Percentiles rank a stretch among this genome's conserved stretches.
Evolutionary conservation across 139 green algal species (phyloP).

Genomic region (Astrephomene gubernaculifera): DNA sequence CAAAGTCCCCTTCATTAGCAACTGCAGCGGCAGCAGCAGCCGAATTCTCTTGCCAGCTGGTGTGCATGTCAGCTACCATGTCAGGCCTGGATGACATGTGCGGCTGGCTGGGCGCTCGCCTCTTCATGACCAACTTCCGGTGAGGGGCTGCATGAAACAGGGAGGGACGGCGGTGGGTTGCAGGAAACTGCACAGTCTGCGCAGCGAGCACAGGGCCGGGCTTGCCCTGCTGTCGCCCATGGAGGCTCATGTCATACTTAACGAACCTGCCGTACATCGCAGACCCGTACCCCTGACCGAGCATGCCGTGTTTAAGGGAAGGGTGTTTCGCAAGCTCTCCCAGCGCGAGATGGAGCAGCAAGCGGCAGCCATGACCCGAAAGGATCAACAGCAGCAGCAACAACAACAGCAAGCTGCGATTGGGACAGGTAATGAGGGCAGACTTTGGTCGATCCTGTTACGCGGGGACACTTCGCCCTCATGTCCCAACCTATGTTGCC

Average conservation of each 20-base stretch:
- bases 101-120: conserved; percentile 83
- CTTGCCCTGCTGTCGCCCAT: no score
- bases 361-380: not conserved
- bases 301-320: conserved; percentile 73
- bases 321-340: conserved; percentile 54
- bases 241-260: no score
- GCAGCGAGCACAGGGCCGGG: no score
- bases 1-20: no score
- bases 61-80: conserved; percentile 95
- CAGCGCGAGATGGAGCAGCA: conserved; percentile 4
- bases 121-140: conserved; percentile 88
- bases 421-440: no score
- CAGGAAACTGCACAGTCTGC: no score
- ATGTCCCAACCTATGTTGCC: no score
- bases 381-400: not conserved
- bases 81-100: conserved; percentile 82
- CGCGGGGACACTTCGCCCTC: no score
- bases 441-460: no score
- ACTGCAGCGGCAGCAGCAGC: not conserved
- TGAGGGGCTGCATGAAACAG: no score
- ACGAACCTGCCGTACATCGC: no score
- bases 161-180: no score
- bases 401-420: conserved; percentile 5
- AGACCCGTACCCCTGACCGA: conserved; percentile 84
- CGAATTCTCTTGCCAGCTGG: conserved; percentile 73